phyloP scores from a whole-genome alignment of 2,329 filamentous ascomycete genomes.

The Epichloe elymi region DNA sequence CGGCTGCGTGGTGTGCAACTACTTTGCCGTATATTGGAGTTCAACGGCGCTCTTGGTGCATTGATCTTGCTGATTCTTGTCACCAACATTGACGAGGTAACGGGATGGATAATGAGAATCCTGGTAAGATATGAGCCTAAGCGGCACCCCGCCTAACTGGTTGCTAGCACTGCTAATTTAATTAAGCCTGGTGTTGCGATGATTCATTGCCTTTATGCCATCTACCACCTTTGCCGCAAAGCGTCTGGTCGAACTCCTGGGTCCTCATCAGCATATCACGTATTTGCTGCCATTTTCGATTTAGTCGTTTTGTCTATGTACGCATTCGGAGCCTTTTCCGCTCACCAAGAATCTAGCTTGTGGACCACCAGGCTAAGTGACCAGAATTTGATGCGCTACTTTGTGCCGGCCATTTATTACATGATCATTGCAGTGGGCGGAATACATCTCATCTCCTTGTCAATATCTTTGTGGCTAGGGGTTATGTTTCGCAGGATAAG shows the following conservation, averaged over 20 bases:
- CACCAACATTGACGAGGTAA: conserved; percentile 46
- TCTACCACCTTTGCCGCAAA: conserved; percentile 66
- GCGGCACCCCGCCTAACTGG: not conserved
- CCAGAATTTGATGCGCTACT: conserved; percentile 39
- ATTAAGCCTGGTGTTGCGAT: conserved; percentile 61
- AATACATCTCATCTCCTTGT: conserved; percentile 57
- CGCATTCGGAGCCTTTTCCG: conserved; percentile 37
- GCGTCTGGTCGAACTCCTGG: conserved; percentile 59
- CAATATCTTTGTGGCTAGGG: conserved; percentile 61
- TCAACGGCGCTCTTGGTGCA: conserved; percentile 57
- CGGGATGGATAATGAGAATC: conserved; percentile 65
- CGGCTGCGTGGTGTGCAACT: conserved; percentile 58
- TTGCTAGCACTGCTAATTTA: not conserved
- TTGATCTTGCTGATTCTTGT: conserved; percentile 69
- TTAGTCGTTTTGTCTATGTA: conserved; percentile 41
- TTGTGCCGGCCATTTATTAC: conserved; percentile 57
- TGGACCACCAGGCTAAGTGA: conserved; percentile 61
- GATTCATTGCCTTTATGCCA: conserved; percentile 59
- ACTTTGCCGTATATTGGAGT: conserved; percentile 48
- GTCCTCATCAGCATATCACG: conserved; percentile 77
- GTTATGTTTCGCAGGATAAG: conserved; percentile 73
- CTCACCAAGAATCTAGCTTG: conserved; percentile 26
- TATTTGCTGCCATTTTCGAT: conserved; percentile 69
- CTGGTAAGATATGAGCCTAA: conserved; percentile 40
- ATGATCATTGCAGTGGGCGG: conserved; percentile 48